phyloP scores from a whole-genome alignment of 2,329 filamentous ascomycete genomes.

The Penicillium italicum region DNA sequence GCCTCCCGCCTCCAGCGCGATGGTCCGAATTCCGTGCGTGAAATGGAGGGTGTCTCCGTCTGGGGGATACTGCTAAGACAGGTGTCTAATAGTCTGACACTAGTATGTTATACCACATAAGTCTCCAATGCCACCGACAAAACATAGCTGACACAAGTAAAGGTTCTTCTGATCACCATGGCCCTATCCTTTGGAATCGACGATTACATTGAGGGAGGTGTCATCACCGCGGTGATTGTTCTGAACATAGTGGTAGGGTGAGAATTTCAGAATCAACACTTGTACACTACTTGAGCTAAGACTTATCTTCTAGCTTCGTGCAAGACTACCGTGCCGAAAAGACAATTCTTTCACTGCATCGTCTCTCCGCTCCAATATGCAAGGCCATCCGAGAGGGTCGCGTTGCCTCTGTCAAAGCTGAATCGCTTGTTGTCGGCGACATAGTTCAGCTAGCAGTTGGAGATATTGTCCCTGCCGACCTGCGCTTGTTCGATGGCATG shows the following conservation, averaged over 20 bases:
- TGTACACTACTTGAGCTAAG: neutral
- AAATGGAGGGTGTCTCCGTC: constrained; percentile 66
- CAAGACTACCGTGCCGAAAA: constrained; percentile 60
- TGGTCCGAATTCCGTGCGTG: constrained; percentile 69
- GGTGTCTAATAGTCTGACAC: constrained; percentile 71
- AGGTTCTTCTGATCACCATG: constrained; percentile 75
- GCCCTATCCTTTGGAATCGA: constrained; percentile 56
- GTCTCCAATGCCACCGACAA: neutral
- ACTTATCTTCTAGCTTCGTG: constrained; percentile 41
- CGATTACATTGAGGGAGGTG: constrained; percentile 57
- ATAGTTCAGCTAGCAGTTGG: constrained; percentile 52
- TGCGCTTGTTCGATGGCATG: constrained; percentile 56
- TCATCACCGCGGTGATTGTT: constrained; percentile 57
- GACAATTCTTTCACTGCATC: constrained; percentile 56
- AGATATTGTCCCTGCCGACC: constrained; percentile 58
- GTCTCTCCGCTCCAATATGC: constrained; percentile 55
- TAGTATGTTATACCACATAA: constrained; percentile 44
- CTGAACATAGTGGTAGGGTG: constrained; percentile 56
- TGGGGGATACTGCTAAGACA: constrained; percentile 75
- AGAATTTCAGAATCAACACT: neutral
- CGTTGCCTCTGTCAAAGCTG: constrained; percentile 50
- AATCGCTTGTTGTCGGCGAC: constrained; percentile 59
- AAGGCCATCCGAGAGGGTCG: constrained; percentile 56
- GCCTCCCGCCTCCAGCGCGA: constrained; percentile 61
- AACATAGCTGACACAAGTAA: constrained; percentile 8